A percentile compares a stretch with the other conserved stretches of the same genome.
Conservation (phyloP, 129 eudicot genomes). For the Cynara cardunculus region DNA sequence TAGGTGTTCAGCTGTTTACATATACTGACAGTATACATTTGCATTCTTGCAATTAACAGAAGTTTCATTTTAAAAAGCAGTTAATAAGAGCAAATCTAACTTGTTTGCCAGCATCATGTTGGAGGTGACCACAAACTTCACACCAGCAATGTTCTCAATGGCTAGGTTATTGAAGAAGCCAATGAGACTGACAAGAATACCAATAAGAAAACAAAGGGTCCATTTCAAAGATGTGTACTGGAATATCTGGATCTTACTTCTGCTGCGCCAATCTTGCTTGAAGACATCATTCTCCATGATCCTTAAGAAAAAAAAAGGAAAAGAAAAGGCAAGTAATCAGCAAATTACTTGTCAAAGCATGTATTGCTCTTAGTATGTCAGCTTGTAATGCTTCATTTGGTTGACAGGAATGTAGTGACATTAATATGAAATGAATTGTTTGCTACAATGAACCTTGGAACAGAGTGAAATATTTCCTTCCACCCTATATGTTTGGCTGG, state of each 20-base stretch:
- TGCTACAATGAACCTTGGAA: background rate
- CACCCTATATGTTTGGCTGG: background rate
- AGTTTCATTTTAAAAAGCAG: background rate
- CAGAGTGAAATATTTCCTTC: background rate
- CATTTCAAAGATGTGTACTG: constrained; percentile 77
- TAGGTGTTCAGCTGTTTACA: background rate
- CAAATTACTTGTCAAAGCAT: constrained; percentile 1
- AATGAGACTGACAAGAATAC: constrained; percentile 53
- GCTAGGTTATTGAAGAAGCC: constrained; percentile 82
- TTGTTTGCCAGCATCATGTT: constrained; percentile 65
- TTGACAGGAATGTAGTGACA: background rate
- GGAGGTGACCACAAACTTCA: constrained; percentile 85
- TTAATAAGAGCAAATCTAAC: constrained; percentile 26
- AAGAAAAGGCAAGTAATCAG: background rate
- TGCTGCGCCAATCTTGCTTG: constrained; percentile 88
- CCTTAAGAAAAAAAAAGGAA: constrained; percentile 23
- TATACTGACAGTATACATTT: background rate
- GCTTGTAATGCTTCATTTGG: background rate
- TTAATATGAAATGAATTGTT: background rate
- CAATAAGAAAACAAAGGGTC: constrained; percentile 68
- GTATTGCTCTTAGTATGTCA: background rate
- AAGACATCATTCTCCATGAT: constrained; percentile 76
- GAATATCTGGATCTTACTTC: constrained; percentile 52
- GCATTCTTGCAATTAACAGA: background rate
- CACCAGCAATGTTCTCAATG: constrained; percentile 80